A percentile compares a stretch with the other conserved stretches of the same genome.
Conservation (phyloP, 202 grass and related monocot genomes). For the Digitaria exilis region DNA sequence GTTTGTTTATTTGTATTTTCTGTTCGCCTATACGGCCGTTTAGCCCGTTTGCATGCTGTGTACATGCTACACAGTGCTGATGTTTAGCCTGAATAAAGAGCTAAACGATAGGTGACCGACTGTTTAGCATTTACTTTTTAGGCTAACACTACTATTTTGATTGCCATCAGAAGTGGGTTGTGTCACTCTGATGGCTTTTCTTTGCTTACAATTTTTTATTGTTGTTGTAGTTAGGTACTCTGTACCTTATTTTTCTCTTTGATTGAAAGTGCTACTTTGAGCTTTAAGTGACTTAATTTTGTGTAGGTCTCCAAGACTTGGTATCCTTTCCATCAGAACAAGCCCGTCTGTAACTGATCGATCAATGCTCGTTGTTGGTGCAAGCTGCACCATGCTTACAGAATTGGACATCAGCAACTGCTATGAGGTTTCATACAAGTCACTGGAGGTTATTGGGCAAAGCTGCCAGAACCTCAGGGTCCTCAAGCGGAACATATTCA, state of each 20-base stretch:
- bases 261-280: neutral
- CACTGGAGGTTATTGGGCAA: constrained; percentile 72
- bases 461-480: constrained; percentile 69
- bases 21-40: too few relatives aligned
- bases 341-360: constrained; percentile 60
- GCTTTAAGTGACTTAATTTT: constrained; percentile 27
- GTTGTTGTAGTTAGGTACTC: neutral
- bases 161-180: neutral
- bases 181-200: neutral
- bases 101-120: too few relatives aligned
- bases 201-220: neutral
- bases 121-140: too few relatives aligned
- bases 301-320: constrained; percentile 65
- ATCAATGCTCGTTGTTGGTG: constrained; percentile 64
- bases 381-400: constrained; percentile 59
- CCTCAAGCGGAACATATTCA: constrained; percentile 77
- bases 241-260: neutral
- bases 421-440: constrained; percentile 74
- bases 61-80: too few relatives aligned
- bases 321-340: constrained; percentile 74
- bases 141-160: too few relatives aligned
- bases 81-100: too few relatives aligned
- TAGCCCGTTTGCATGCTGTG: too few relatives aligned
- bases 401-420: constrained; percentile 95
- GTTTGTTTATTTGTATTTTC: constrained; percentile 17